Evolutionary conservation across 805 yeast genomes (phyloP).

Genomic region (Wickerhamiella allomyrinae): DNA sequence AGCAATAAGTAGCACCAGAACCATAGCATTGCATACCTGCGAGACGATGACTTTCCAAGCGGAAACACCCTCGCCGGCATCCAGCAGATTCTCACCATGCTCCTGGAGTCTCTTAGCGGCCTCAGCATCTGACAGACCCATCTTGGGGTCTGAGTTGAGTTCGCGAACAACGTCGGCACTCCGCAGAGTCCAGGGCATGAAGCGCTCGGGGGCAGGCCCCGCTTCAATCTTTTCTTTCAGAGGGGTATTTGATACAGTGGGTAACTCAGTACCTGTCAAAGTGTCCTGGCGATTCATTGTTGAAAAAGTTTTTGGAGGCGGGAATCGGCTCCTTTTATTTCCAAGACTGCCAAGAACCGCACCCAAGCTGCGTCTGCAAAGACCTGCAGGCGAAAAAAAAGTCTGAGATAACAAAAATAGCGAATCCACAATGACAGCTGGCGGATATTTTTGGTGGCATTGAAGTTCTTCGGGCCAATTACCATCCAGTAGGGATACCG

Average conservation of each 20-base stretch:
- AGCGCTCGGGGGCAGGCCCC: not conserved
- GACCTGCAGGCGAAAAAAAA: not conserved
- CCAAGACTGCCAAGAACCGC: not conserved
- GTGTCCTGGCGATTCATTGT: not conserved
- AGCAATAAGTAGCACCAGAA: conserved; percentile 52
- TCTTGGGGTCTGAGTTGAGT: conserved; percentile 30
- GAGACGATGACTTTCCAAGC: conserved; percentile 42
- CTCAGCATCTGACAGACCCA: conserved; percentile 33
- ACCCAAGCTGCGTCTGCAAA: not conserved
- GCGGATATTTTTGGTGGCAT: no score
- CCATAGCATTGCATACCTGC: conserved; percentile 68
- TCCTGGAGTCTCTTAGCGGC: conserved; percentile 22
- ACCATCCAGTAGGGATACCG: no score
- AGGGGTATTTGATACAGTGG: not conserved
- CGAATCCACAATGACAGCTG: no score
- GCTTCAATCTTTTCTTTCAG: not conserved
- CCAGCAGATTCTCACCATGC: conserved; percentile 48
- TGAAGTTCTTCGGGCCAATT: no score
- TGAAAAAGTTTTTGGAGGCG: not conserved
- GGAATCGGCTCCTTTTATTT: not conserved
- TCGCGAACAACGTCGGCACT: conserved; percentile 27
- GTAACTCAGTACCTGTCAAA: not conserved
- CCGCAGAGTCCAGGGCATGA: conserved; percentile 17
- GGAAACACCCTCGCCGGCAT: conserved; percentile 44
- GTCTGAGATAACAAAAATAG: not conserved